Percentiles rank a stretch among this genome's conserved stretches.
Conservation (phyloP, 352 stramenopile species). For the Lagenidium sp. region DNA sequence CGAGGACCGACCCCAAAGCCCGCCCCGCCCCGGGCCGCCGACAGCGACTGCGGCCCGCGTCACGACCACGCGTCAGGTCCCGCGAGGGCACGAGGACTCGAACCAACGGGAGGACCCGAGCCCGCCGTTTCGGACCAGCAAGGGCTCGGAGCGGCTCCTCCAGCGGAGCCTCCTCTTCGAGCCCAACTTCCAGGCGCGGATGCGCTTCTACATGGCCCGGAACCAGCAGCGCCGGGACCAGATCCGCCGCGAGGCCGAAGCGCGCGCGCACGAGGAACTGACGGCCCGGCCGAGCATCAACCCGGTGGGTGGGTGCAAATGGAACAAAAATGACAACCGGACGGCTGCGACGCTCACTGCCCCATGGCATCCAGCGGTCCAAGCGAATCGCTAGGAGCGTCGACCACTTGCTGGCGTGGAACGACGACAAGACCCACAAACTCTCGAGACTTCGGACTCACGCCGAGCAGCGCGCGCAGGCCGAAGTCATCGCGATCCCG, state of each 20-base stretch:
- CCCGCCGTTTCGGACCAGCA: constrained; percentile 14
- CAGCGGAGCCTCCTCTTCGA: constrained; percentile 39
- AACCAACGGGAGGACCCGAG: no score
- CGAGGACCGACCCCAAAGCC: no score
- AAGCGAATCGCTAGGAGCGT: constrained; percentile 45
- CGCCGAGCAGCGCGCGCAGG: constrained; percentile 19
- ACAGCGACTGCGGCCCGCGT: no score
- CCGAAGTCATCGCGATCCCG: constrained; percentile 20
- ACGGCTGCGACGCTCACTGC: no score
- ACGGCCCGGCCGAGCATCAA: constrained; percentile 43
- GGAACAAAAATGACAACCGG: neutral
- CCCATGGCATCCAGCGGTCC: constrained; percentile 32
- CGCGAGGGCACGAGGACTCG: no score
- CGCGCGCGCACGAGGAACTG: constrained; percentile 18
- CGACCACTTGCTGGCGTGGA: constrained; percentile 55
- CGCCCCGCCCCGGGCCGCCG: no score
- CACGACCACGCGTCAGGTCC: no score
- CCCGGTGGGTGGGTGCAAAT: constrained; percentile 14
- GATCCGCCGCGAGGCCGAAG: constrained; percentile 25
- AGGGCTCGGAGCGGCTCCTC: constrained; percentile 28
- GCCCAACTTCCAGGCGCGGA: constrained; percentile 48
- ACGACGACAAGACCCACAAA: constrained; percentile 46
- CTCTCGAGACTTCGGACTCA: constrained; percentile 28
- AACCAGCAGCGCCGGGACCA: constrained; percentile 34
- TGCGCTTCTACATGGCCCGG: constrained; percentile 33